Conservation (phyloP, 805 yeast genomes). For the Cyberlindnera petersonii region DNA sequence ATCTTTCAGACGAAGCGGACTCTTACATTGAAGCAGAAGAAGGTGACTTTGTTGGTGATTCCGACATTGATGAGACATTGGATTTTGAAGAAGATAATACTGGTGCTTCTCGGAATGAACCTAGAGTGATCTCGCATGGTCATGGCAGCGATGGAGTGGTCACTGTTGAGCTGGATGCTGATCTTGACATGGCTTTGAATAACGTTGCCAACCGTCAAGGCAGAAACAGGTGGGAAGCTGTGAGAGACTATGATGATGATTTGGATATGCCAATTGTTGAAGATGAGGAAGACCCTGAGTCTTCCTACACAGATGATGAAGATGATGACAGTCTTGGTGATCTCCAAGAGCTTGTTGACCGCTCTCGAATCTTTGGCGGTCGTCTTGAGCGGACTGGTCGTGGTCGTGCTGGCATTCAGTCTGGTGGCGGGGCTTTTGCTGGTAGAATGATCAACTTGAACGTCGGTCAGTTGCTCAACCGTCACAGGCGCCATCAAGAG, state of each 20-base stretch:
- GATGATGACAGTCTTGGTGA: slow-evolving; percentile 17
- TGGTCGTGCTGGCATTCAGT: slow-evolving; percentile 28
- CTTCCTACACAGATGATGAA: slow-evolving; percentile 6
- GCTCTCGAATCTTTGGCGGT: slow-evolving; percentile 1
- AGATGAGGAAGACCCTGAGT: slow-evolving; percentile 13
- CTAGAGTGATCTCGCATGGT: not conserved
- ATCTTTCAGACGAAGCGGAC: slow-evolving; percentile 28
- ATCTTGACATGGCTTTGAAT: slow-evolving; percentile 6
- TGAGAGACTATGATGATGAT: slow-evolving; percentile 28
- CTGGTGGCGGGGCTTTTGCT: slow-evolving; percentile 27
- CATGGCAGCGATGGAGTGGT: slow-evolving; percentile 4
- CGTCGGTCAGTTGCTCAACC: slow-evolving; percentile 5
- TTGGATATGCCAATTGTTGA: slow-evolving; percentile 16
- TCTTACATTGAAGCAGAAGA: slow-evolving; percentile 16
- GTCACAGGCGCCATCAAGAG: slow-evolving; percentile 3
- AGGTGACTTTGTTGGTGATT: slow-evolving; percentile 10
- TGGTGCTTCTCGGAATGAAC: no score
- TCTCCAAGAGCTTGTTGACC: slow-evolving; percentile 4
- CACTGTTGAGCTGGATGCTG: slow-evolving; percentile 6
- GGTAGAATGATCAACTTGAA: slow-evolving; percentile 8
- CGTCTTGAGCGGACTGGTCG: slow-evolving; percentile 16
- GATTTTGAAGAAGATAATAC: slow-evolving; percentile 30
- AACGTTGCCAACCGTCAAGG: not conserved
- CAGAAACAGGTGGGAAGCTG: slow-evolving; percentile 9
- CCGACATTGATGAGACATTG: slow-evolving; percentile 20